Evolutionary conservation across 1,139 yeast genomes (phyloP), one percentile per base, ranked within the genome.

Genomic region (Pneumocystis oryctolagi): DNA sequence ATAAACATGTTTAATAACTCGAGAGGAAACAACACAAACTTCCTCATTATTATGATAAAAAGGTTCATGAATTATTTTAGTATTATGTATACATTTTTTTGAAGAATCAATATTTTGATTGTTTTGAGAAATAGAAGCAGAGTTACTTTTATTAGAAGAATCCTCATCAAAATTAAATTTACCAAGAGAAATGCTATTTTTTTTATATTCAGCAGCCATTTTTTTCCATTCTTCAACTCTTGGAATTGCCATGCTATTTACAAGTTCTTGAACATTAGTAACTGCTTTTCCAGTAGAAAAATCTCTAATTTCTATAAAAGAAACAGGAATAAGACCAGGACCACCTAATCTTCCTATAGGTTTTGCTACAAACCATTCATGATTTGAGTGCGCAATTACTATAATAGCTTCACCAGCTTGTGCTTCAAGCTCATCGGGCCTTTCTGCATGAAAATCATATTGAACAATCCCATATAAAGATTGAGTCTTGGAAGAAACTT

Each of bases 291-390:
- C 85, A 0, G 87, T 78, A 47, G 84, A 78, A 65, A 89, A 80
- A 72, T 92, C 96, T 58, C 92, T 83, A 60, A 92, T 82, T 71
- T 88, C 87, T 39, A 92, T 95, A 71, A 87, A 92, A 34, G 89
- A 82, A 3, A 88, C 94, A 0, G 98, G 98, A 14, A 92, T 95
- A 64, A 92, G 78, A 0, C 98, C 98, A 0, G 97, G 97, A 0
- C 97, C 98, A 18, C 98, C 98, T 61, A 92, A 78, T 62, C 97
- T 79, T 66, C 94, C 95, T 62, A 92, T 87, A 6, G 97, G 97
- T 73, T 92, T 92, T 16, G 97, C 97, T 65, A 92, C 94, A 71
- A 89, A 90, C 98, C 98, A 92, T 74, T 92, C 98, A 69, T 80
- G 88, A 65, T 89, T 92, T 71, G 92, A 95, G 74, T 90, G 97